phyloP scores from a whole-genome alignment of 768 basidiomycete genomes.

The Gloeophyllum trabeum region DNA sequence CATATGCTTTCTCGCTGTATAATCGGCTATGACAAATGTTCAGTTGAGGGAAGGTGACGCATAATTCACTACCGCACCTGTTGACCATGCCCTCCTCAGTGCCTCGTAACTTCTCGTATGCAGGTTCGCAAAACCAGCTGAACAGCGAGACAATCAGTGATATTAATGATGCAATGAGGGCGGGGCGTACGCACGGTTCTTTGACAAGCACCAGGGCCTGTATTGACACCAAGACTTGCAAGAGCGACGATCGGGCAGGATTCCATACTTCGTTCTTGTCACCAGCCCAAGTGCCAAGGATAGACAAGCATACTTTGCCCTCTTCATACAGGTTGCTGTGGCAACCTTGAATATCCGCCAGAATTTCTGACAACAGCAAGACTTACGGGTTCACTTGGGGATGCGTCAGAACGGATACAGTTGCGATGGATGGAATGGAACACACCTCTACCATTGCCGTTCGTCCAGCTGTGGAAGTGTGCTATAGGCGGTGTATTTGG shows the following conservation, averaged over 20 bases:
- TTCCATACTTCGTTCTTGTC: conserved; percentile 87
- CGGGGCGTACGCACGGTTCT: conserved; percentile 57
- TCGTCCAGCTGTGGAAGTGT: conserved; percentile 90
- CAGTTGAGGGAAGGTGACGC: background rate
- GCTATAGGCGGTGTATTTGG: conserved; percentile 77
- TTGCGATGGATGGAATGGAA: background rate
- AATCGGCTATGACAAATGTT: conserved; percentile 45
- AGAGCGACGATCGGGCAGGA: conserved; percentile 68
- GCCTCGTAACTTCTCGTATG: conserved; percentile 84
- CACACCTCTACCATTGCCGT: conserved; percentile 79
- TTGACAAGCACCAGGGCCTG: conserved; percentile 90
- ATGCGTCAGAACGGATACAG: background rate
- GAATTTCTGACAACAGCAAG: background rate
- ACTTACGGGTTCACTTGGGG: conserved; percentile 66
- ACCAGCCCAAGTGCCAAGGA: conserved; percentile 87
- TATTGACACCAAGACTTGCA: conserved; percentile 90
- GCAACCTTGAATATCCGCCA: background rate
- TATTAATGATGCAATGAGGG: conserved; percentile 5
- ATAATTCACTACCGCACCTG: conserved; percentile 31
- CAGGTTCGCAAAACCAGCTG: conserved; percentile 88
- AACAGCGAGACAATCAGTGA: background rate
- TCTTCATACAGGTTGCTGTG: conserved; percentile 85
- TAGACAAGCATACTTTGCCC: conserved; percentile 89
- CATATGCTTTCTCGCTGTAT: conserved; percentile 90
- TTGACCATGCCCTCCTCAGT: conserved; percentile 86